Base-by-base conservation (phyloP, 768 basidiomycete genomes). In the Leccinum boreale region DNA sequence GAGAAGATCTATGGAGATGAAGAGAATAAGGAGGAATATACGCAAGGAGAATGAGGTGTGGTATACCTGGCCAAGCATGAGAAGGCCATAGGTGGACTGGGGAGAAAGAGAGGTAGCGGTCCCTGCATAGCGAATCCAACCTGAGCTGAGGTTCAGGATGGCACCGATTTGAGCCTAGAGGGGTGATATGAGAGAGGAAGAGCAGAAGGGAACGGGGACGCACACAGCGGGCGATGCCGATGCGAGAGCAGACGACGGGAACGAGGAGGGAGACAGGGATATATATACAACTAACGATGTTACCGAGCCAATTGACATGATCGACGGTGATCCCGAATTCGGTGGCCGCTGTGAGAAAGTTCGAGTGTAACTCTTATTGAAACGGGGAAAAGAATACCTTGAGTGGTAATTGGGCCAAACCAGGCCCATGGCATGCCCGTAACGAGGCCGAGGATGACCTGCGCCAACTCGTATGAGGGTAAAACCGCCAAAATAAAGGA, bases 231-330 rank as follows among this genome's bases (percentile, higher is more conserved):
- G 81, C 78, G 39, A 92, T 70, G 3, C 90, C 89, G 60, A 81
- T 85, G 59, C 78, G 78, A 17, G 78, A 73, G 58, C 82, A 80
- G 29, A 89, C 62, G 11, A 78, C 65, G 0, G 92, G 91, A 14
- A 87, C 73, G 17, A 82, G 62, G 33, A 89, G 62, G 1, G 89
- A 83, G 8, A 77, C 75, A 1, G 87, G 86, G 15, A 93, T 75
- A 61, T 84, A 92, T 1, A 85, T 69, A 33, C 83, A 75, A 3
- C 81, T 77, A 19, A 86, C 74, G 53, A 87, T 77, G 64, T 89
- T 93, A 10, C 87, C 85, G 2, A 94, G 75, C 92, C 92, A 93
- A 62, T 90, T 92, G 14, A 90, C 85, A 69, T 88, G 73, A 70
- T 85, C 77, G 19, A 92, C 73, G 0, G 85, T 81, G 59, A 92